These are phyloP conservation scores for Coemansia umbellata DNA, from an alignment of 192 early-diverging fungal genomes.

Conservation along the genomic window DNA sequence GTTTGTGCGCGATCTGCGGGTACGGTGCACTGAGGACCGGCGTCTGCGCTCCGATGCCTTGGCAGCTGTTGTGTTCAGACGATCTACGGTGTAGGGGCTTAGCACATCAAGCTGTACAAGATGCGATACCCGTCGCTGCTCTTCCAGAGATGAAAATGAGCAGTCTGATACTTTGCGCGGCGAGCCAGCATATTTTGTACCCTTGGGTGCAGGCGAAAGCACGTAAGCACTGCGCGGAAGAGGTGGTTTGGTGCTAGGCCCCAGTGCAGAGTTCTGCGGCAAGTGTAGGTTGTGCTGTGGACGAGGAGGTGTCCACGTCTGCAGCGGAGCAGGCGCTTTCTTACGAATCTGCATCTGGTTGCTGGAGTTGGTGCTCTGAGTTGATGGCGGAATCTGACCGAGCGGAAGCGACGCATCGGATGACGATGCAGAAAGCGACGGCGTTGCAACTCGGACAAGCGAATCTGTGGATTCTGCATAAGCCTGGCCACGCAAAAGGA, in stretches of 20 bases:
- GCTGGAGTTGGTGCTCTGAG: not conserved
- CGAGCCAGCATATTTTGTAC: slow-evolving; percentile 3
- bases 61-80: slow-evolving; percentile 35
- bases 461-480: slow-evolving; percentile 45
- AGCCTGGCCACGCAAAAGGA: slow-evolving; percentile 13
- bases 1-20: slow-evolving; percentile 21
- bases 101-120: slow-evolving; percentile 27
- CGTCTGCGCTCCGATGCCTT: slow-evolving; percentile 44
- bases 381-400: not conserved
- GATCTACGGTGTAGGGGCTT: slow-evolving; percentile 41
- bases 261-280: slow-evolving; percentile 5
- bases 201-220: not conserved
- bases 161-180: slow-evolving; percentile 24
- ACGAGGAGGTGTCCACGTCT: slow-evolving; percentile 2
- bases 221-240: not conserved
- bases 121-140: slow-evolving; percentile 18
- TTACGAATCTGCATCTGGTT: slow-evolving; percentile 11
- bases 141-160: slow-evolving; percentile 38
- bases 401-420: slow-evolving; percentile 47
- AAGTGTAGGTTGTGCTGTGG: slow-evolving; percentile 16
- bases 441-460: slow-evolving; percentile 41
- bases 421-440: slow-evolving; percentile 46
- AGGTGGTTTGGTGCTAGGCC: slow-evolving; percentile 5
- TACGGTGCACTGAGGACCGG: slow-evolving; percentile 24
- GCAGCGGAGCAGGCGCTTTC: slow-evolving; percentile 19